Evolutionary conservation across 495 filamentous ascomycete species (phyloP).

Genomic region (Baudoinia panamericana): DNA sequence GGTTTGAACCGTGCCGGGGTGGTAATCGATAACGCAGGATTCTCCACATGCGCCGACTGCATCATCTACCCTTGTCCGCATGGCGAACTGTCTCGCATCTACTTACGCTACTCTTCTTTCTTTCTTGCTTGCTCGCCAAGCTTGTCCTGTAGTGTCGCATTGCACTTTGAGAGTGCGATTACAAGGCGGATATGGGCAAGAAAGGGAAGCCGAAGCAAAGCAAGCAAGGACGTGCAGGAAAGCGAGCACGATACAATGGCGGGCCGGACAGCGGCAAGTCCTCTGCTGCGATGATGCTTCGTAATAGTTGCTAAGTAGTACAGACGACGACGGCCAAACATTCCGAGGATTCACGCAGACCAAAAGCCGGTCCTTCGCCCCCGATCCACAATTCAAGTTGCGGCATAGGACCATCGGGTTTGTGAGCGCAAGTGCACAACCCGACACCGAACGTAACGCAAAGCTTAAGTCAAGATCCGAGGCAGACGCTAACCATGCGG

Average conservation of each 20-base stretch:
- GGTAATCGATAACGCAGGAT: too few relatives aligned
- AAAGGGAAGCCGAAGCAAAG: slow-evolving; percentile 9
- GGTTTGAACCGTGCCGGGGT: too few relatives aligned
- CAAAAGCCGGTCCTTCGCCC: slow-evolving; percentile 2
- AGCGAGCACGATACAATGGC: too few relatives aligned
- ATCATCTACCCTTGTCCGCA: too few relatives aligned
- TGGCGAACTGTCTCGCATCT: too few relatives aligned
- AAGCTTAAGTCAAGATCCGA: not conserved
- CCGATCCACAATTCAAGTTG: slow-evolving; percentile 23
- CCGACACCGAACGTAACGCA: not conserved
- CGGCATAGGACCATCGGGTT: slow-evolving; percentile 54
- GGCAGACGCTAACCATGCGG: not conserved
- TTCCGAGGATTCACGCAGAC: slow-evolving; percentile 17
- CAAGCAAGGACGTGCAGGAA: slow-evolving; percentile 5
- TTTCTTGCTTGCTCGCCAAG: too few relatives aligned
- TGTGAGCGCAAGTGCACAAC: slow-evolving; percentile 54
- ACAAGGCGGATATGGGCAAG: slow-evolving; percentile 1
- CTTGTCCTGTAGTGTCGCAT: too few relatives aligned
- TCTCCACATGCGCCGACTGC: too few relatives aligned
- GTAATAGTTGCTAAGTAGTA: not conserved
- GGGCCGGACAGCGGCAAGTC: too few relatives aligned
- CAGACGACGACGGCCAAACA: slow-evolving; percentile 5
- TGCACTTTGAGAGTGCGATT: too few relatives aligned
- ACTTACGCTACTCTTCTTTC: too few relatives aligned
- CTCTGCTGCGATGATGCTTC: too few relatives aligned